Evolutionary conservation across 306 rosid genomes (phyloP), one percentile per base, ranked within the genome.

Genomic region (Sicyos edulis): DNA sequence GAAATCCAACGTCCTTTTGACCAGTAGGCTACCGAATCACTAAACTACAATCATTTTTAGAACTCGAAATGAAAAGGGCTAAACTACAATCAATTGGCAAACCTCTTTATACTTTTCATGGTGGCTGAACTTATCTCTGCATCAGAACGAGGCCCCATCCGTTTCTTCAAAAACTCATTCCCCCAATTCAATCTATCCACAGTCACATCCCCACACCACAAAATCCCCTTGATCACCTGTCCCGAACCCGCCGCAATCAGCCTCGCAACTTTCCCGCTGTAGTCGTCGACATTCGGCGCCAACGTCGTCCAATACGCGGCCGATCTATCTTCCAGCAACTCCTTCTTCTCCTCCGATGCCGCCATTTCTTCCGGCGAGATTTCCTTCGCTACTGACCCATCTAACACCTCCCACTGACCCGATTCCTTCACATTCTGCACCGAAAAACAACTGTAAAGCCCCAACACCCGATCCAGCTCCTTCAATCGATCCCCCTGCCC

Each of bases 211-310:
- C 96, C 98, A 53, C 88, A 90, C 91, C 92, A 92, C 65, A 92
- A 26, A 22, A 92, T 89, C 26, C 98, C 97, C 62, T 89, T 73
- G 1, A 92, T 77, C 60, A 92, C 52, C 49, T 86, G 98, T 24
- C 96, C 98, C 1, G 96, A 92, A 10, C 98, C 98, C 0, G 92
- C 78, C 4, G 96, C 98, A 6, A 92, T 89, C 86, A 86, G 58
- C 89, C 80, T 79, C 0, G 92, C 95, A 9, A 83, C 82, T 3
- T 74, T 7, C 0, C 89, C 59, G 0, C 86, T 85, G 37, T 92
- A 92, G 80, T 92, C 98, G 51, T 92, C 96, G 6, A 92, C 98
- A 68, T 92, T 92, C 0, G 98, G 96, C 0, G 98, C 98, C 87
- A 92, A 49, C 0, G 96, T 92, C 0, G 96, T 86, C 98, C 98